Base-by-base conservation (phyloP, 495 filamentous ascomycete species). In the Thozetella sp. region DNA sequence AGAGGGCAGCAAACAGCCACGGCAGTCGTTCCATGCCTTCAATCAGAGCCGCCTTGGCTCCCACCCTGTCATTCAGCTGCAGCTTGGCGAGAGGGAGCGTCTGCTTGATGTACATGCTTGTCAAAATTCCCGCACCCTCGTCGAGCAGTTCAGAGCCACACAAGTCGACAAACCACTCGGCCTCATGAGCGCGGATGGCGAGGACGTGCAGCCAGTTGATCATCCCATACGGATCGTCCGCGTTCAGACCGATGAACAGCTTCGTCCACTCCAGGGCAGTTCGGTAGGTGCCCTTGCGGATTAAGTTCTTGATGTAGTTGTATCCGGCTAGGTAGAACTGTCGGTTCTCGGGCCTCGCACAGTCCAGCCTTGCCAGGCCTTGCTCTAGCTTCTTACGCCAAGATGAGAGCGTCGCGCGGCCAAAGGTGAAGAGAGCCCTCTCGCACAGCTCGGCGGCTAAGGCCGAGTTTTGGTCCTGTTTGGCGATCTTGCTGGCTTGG, bases 201-300 rank as follows among this genome's bases (percentile, higher is more conserved):
- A 96, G 79, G 60, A 93, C 88, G 67, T 97, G 95, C 58, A 97
- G 83, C 58, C 90, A 72, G 20, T 95, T 81, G 46, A 83, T 80
- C 58, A 97, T 82, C 58, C 84, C 89, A 64, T 97, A 97, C 1
- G 93, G 93, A 70, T 99, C 95, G 0, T 73, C 78, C n/a, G 86
- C 86, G 63, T 90, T 85, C 53, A 99, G 72, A 59, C 87, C 84
- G 1, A 97, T 77, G 10, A 97, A 72, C 10, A 98, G 75, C 72
- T 96, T 97, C 4, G 89, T 83, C 92, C 93, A 99, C 72, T 98
- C 96, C 51, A 93, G 88, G 0, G 92, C 91, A 1, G 95, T 98
- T 25, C 93, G 83, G 81, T 91, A 96, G 15, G 93, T 97, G n/a
- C 93, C 93, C 65, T 95, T 93, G 82, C 91, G 88, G 11, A 89